Evolutionary conservation across 805 yeast genomes (phyloP).

Genomic region (Wickerhamia fluorescens): DNA sequence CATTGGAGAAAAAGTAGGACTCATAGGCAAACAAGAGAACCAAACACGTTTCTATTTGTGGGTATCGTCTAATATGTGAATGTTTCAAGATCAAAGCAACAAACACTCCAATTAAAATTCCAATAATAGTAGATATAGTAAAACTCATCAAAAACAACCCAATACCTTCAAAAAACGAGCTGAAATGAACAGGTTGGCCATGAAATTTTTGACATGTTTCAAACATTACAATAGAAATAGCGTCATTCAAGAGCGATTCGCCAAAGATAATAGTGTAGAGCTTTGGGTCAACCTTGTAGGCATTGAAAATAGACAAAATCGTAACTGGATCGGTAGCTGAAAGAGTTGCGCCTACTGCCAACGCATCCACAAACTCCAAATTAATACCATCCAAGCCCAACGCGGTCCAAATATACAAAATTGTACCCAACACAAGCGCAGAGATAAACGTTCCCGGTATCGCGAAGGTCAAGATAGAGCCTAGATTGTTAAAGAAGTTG

Average conservation of each 20-base stretch:
- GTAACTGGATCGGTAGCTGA: slow-evolving; percentile 99
- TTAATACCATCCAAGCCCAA: slow-evolving; percentile 83
- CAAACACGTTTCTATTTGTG: slow-evolving; percentile 94
- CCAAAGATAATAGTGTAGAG: slow-evolving; percentile 96
- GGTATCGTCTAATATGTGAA: slow-evolving; percentile 86
- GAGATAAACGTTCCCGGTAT: slow-evolving; percentile 95
- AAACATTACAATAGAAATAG: slow-evolving; percentile 97
- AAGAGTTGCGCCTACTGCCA: slow-evolving; percentile 95
- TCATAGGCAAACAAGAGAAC: slow-evolving; percentile 89
- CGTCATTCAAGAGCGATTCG: slow-evolving; percentile 91
- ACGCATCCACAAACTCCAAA: slow-evolving; percentile 92
- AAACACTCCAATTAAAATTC: slow-evolving; percentile 77
- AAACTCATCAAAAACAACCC: slow-evolving; percentile 91
- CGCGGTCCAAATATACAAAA: slow-evolving; percentile 83
- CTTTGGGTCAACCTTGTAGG: slow-evolving; percentile 97
- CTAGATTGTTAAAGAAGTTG: slow-evolving; percentile 87
- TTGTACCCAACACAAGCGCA: slow-evolving; percentile 83
- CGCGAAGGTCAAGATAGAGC: slow-evolving; percentile 87
- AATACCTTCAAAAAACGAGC: slow-evolving; percentile 85
- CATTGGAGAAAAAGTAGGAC: slow-evolving; percentile 95
- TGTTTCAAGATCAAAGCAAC: slow-evolving; percentile 89
- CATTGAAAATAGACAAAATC: slow-evolving; percentile 89
- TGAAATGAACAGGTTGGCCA: slow-evolving; percentile 65
- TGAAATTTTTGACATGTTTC: slow-evolving; percentile 97
- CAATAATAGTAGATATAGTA: slow-evolving; percentile 84